Percentiles rank a stretch among this genome's conserved stretches.
Evolutionary conservation across 2,329 filamentous ascomycete species (phyloP).

Genomic region (Penicillium sp.): DNA sequence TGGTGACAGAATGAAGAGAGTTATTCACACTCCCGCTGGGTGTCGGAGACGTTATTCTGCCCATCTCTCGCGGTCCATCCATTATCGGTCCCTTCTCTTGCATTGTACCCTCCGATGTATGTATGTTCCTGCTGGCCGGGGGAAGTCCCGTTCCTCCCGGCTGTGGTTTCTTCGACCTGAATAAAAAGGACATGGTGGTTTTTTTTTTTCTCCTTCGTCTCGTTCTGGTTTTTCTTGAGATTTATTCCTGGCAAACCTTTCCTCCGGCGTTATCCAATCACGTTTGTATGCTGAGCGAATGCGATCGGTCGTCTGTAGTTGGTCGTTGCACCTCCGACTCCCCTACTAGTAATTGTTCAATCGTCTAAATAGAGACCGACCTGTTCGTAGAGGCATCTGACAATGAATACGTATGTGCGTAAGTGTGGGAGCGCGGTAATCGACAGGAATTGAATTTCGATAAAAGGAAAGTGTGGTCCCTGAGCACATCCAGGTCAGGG

Average conservation of each 20-base stretch:
- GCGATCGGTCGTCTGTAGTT: not conserved
- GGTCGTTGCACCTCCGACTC: not conserved
- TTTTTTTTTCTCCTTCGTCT: not conserved
- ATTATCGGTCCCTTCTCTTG: constrained; percentile 39
- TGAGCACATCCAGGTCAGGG: not conserved
- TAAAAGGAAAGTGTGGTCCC: not conserved
- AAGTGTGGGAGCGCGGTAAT: not conserved
- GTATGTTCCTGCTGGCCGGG: constrained; percentile 53
- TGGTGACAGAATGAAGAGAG: constrained; percentile 65
- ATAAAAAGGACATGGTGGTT: constrained; percentile 68
- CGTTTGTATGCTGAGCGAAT: not conserved
- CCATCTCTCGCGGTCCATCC: constrained; percentile 37
- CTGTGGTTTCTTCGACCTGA: constrained; percentile 71
- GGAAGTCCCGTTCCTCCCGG: constrained; percentile 40
- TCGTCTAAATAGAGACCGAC: not conserved
- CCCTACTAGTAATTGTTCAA: not conserved
- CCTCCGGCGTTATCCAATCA: not conserved
- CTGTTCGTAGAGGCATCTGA: constrained; percentile 7
- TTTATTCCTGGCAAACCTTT: not conserved
- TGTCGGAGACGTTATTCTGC: constrained; percentile 56
- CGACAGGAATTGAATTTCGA: not conserved
- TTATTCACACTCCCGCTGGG: constrained; percentile 69
- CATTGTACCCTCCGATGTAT: constrained; percentile 52
- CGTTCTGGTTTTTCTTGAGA: not conserved
- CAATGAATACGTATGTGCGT: not conserved